Base-by-base conservation (phyloP, 306 rosid species). In the Fagus sylvatica region DNA sequence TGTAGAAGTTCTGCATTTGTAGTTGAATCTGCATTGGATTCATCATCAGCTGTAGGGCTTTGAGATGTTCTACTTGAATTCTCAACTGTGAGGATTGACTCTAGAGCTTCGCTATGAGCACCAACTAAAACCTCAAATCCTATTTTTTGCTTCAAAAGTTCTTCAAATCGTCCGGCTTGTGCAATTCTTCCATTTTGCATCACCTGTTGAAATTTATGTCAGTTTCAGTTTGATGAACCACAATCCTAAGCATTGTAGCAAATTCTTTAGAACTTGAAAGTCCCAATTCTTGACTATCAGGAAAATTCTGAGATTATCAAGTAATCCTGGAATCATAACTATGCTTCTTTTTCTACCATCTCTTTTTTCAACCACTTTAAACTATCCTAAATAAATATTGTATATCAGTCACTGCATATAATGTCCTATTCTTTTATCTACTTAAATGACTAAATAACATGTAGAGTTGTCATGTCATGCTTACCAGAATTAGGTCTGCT, bases 71-170 rank as follows among this genome's bases (percentile, higher is more conserved):
- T 80, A 69, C 88, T 88, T 61, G 92, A 82, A 55, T 88, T 92
- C 85, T 89, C 93, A 73, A 84, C 90, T 53, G 73, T 76, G 34
- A 91, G 78, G 84, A 95, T 85, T 33, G 97, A 91, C 55, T 91
- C 93, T 51, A 95, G 82, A 71, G 98, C 98, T 84, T 89, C 85
- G 80, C 91, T 88, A 83, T 95, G 98, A 60, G 98, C 98, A 37
- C 98, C 98, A 42, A 95, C 98, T 80, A 95, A 81, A 78, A 84
- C 61, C 68, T 95, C 98, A 86, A 95, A 95, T 72, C 98, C 98
- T 82, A 88, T 89, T 28, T 90, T 89, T 85, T 95, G 92, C 86
- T 86, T 77, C 76, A 95, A 62, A 71, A 95, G 97, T 70, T 95
- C 90, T 76, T 91, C 89, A 43, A 92, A 95, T 55, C 81, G 86